Evolutionary conservation across 2,329 filamentous ascomycete species (phyloP), one percentile per base, ranked within the genome.

Genomic region (Pyrenochaeta sp.): DNA sequence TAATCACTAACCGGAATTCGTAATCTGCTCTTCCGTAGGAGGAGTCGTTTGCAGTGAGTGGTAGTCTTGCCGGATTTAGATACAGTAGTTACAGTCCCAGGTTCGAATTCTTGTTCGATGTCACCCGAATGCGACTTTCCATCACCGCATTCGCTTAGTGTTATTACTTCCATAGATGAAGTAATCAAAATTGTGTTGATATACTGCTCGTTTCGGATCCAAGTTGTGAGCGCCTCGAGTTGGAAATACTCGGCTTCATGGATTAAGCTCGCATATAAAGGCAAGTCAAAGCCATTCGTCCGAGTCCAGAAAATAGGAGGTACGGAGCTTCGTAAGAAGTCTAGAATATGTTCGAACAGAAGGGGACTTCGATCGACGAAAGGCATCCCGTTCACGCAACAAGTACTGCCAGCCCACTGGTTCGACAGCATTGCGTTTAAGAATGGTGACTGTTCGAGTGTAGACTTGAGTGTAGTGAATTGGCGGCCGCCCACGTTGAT

Each of bases 261-360:
- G 8, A 43, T 14, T 15, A 43, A 43, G 30, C 40, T 43, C 13
- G 40, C 40, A 22, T 43, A 43, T 18, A 43, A 22, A 36, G 40
- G 14, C 1, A 43, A 32, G 36, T 43, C 18, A 35, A 43, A 43
- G 40, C 40, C 18, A 31, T 36, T 43, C 18, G 31, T 43, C 9
- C 18, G 13, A 36, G 40, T 43, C 40, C 18, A 36, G 40, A 43
- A 43, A 23, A 43, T 43, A n/a, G 31, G 40, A 20, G 31, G 40
- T 13, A 29, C 30, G 24, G 40, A 17, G 23, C 40, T 35, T 36
- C 24, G 24, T 36, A 43, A 36, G 31, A 43, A 43, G 31, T 43
- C 31, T 29, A 43, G 31, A 36, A 43, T 43, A 35, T 43, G 31
- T 43, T 43, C n/a, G 13, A 43, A 43, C 10, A 36, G 40, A 42